These are phyloP conservation scores for Melanopsichium pennsylvanicum DNA, from an alignment of 1,284 basidiomycete genomes.

Conservation along the genomic window DNA sequence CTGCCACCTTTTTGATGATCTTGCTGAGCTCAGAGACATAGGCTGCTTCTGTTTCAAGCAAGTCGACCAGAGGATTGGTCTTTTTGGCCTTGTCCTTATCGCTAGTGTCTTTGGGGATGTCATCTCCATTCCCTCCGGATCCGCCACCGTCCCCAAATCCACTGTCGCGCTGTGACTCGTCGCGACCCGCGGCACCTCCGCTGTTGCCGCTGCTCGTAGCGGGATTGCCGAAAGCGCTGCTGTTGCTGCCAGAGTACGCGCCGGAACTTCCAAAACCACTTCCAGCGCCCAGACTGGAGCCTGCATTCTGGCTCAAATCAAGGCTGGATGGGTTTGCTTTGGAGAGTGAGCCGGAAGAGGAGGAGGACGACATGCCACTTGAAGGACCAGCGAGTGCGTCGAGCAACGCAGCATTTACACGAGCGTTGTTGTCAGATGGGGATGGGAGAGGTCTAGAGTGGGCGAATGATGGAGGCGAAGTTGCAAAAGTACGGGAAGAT, in stretches of 20 bases:
- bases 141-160: slow-evolving; percentile 17
- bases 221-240: slow-evolving; percentile 1
- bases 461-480: slow-evolving; percentile 6
- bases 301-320: slow-evolving; percentile 25
- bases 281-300: slow-evolving; percentile 11
- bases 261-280: slow-evolving; percentile 22
- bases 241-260: slow-evolving; percentile 15
- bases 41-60: slow-evolving; percentile 89
- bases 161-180: slow-evolving; percentile 19
- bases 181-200: slow-evolving; percentile 3
- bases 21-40: slow-evolving; percentile 92
- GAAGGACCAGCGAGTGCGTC: slow-evolving; percentile 26
- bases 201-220: slow-evolving; percentile 4
- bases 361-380: slow-evolving; percentile 7
- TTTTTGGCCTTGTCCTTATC: slow-evolving; percentile 42
- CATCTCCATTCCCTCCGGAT: slow-evolving; percentile 30
- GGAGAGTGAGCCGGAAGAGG: slow-evolving; percentile 7
- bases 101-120: slow-evolving; percentile 14
- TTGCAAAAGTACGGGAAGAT: slow-evolving; percentile 12
- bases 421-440: not conserved
- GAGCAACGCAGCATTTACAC: slow-evolving; percentile 25
- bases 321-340: slow-evolving; percentile 18
- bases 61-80: slow-evolving; percentile 83
- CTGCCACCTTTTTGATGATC: slow-evolving; percentile 94
- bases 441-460: slow-evolving; percentile 2